Evolutionary conservation across 2,329 filamentous ascomycete species (phyloP), one percentile per base, ranked within the genome.

Genomic region (Malbranchea zuffiana): DNA sequence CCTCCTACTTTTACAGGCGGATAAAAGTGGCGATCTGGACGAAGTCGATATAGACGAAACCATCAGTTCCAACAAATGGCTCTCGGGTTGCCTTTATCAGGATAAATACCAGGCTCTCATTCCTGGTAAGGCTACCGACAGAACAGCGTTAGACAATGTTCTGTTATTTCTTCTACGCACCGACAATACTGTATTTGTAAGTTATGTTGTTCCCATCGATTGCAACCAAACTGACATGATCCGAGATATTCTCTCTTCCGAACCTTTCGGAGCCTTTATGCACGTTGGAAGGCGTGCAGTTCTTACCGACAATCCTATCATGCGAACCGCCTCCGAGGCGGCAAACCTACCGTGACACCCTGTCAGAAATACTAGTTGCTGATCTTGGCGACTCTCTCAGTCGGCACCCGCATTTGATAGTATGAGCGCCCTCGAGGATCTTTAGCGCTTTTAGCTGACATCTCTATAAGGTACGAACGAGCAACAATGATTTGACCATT

Each of bases 11-110:
- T 78, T 86, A 30, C 75, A 84, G 51, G 82, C 87, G 25, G 84
- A 87, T 50, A 75, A 74, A 30, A 82, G 76, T 50, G 80, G 83
- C 29, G 90, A 98, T 49, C 66, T 96, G 2, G 87, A 94, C 53
- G 83, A 93, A 53, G 61, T 93, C 3, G 75, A 82, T 29, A 71
- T 75, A 46, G 66, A 72, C 20, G 75, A 78, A 18, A 64, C 69
- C 6, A 50, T 70, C 1, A 62, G 79, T 2, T 60, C 70, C 1
- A 78, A 71, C 2, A 83, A 81, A 53, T 95, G 90, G 83, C 64
- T 80, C 5, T 82, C 83, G 3, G 87, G 83, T 6, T 92, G 82
- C 49, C 61, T 96, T 1, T 96, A 94, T 55, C 67, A 70, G n/a
- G 82, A 87, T 48, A 67, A 61, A 2, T 60, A 62, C 11, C 71